Conservation (phyloP, 2,329 filamentous ascomycete species). For the Fonsecaea nubica region DNA sequence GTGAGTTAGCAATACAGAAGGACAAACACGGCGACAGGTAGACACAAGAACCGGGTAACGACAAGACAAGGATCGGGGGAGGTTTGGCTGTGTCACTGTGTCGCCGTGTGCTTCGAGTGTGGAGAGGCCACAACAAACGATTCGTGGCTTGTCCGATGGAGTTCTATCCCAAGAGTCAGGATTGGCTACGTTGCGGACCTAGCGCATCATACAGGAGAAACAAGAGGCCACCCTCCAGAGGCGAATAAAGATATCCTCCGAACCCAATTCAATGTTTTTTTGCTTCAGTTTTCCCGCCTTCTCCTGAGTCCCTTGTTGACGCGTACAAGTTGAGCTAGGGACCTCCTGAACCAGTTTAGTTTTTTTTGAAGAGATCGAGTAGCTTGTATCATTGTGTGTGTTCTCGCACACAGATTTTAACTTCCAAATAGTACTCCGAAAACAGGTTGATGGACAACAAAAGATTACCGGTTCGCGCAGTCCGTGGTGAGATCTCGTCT, state of each 20-base stretch:
- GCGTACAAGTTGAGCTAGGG: not conserved
- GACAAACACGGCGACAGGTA: conserved; percentile 2
- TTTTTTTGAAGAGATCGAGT: not conserved
- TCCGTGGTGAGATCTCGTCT: conserved; percentile 6
- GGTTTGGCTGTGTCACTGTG: not conserved
- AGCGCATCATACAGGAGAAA: conserved; percentile 21
- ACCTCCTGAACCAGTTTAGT: not conserved
- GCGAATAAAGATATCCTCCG: conserved; percentile 10
- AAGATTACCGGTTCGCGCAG: not conserved
- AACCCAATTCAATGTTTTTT: not conserved
- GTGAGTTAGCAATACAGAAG: conserved; percentile 9
- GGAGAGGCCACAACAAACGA: conserved; percentile 6
- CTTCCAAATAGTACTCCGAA: not conserved
- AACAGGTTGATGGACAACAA: not conserved
- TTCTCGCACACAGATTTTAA: not conserved
- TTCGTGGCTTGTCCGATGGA: conserved; percentile 18
- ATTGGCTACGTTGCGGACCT: conserved; percentile 10
- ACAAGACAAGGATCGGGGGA: conserved; percentile 9
- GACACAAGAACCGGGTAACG: not conserved
- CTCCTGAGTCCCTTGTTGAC: not conserved
- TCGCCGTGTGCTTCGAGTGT: not conserved
- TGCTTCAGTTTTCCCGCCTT: conserved; percentile 13
- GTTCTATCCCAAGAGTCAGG: conserved; percentile 9
- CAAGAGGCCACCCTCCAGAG: conserved; percentile 11
- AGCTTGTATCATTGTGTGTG: not conserved